phyloP scores from a whole-genome alignment of 2,329 filamentous ascomycete species.

The Beauveria varroae region DNA sequence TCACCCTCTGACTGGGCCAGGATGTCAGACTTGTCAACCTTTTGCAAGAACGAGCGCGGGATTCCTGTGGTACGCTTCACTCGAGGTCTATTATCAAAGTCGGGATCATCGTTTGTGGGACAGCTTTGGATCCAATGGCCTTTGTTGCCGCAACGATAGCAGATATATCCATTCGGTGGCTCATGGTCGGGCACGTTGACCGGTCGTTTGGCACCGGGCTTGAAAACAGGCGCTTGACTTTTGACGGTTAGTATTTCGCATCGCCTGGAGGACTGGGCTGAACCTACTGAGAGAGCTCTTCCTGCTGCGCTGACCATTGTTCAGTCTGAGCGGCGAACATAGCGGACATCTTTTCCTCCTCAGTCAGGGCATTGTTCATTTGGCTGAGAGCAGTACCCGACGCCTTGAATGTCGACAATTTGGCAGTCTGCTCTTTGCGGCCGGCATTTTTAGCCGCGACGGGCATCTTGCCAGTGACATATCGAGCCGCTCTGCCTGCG shows the following conservation, averaged over 20 bases:
- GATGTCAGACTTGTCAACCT: constrained; percentile 82
- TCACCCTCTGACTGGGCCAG: constrained; percentile 65
- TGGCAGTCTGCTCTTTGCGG: constrained; percentile 55
- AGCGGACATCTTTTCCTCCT: constrained; percentile 88
- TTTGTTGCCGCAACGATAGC: constrained; percentile 92
- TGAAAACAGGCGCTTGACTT: constrained; percentile 56
- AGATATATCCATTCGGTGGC: constrained; percentile 88
- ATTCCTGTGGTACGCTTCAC: constrained; percentile 97
- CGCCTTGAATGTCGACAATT: constrained; percentile 48
- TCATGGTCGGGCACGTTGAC: constrained; percentile 84
- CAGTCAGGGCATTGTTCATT: constrained; percentile 74
- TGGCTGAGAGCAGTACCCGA: constrained; percentile 52
- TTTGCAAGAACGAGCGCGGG: constrained; percentile 89
- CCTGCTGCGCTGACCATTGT: constrained; percentile 88
- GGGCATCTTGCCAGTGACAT: constrained; percentile 94
- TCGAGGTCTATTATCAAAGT: constrained; percentile 85
- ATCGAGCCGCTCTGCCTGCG: constrained; percentile 83
- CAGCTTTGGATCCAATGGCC: constrained; percentile 99
- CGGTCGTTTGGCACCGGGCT: constrained; percentile 56
- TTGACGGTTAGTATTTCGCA: constrained; percentile 24
- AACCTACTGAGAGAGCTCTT: constrained; percentile 77
- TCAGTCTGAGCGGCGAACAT: constrained; percentile 87
- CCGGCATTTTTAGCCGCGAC: constrained; percentile 75
- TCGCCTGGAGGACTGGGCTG: not conserved
- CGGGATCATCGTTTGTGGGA: constrained; percentile 96